phyloP scores from a whole-genome alignment of 768 basidiomycete species.

The Boletus pseudo-olivaceus region DNA sequence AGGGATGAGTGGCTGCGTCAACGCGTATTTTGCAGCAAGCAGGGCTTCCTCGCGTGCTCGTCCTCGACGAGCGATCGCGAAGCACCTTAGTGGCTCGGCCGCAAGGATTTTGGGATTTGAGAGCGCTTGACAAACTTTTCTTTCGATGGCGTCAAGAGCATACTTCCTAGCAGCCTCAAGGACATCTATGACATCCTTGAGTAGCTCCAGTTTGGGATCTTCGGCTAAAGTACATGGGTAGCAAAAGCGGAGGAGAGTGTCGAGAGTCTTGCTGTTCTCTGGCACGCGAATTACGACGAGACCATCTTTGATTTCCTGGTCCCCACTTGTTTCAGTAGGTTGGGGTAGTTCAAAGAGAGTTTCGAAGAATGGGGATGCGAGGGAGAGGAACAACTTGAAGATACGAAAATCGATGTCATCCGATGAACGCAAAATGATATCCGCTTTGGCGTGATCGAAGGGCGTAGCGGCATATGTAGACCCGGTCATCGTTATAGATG shows the following conservation, averaged over 20 bases:
- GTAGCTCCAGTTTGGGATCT: slow-evolving; percentile 13
- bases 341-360: slow-evolving; percentile 32
- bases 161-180: slow-evolving; percentile 18
- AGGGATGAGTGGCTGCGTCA: slow-evolving; percentile 23
- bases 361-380: slow-evolving; percentile 34
- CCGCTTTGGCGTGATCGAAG: slow-evolving; percentile 21
- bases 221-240: slow-evolving; percentile 23
- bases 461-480: slow-evolving; percentile 14
- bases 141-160: slow-evolving; percentile 14
- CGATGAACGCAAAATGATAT: slow-evolving; percentile 25
- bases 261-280: slow-evolving; percentile 22
- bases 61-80: slow-evolving; percentile 30
- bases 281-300: slow-evolving; percentile 20
- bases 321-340: slow-evolving; percentile 4
- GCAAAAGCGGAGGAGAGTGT: slow-evolving; percentile 27
- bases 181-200: slow-evolving; percentile 4
- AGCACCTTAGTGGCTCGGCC: slow-evolving; percentile 26
- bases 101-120: slow-evolving; percentile 14
- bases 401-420: slow-evolving; percentile 30
- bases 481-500: not conserved
- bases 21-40: slow-evolving; percentile 21
- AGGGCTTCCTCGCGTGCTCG: slow-evolving; percentile 18
- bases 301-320: slow-evolving; percentile 13
- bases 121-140: slow-evolving; percentile 19
- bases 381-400: slow-evolving; percentile 32